phyloP scores from a whole-genome alignment of 176 grass and related monocot species.

The Oryza punctata region DNA sequence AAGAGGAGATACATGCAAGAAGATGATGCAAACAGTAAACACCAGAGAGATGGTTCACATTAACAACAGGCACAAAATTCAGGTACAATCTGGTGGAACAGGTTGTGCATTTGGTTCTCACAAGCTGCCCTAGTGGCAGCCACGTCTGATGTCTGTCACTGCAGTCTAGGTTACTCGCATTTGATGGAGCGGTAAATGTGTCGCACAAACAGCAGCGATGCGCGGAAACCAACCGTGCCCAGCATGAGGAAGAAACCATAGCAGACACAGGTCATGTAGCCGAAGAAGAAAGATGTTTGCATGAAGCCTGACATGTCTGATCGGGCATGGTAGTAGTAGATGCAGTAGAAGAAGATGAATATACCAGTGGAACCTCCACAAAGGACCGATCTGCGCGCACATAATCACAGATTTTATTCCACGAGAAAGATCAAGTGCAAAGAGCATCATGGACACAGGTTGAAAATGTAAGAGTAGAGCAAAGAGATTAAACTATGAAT shows the following conservation, averaged over 20 bases:
- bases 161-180: conserved; percentile 59
- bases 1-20: conserved; percentile 21
- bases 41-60: background rate
- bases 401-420: background rate
- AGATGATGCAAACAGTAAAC: background rate
- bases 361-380: conserved; percentile 91
- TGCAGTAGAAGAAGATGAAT: conserved; percentile 93
- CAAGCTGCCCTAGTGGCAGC: background rate
- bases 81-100: background rate
- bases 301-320: conserved; percentile 99
- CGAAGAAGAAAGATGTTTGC: conserved; percentile 98
- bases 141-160: background rate
- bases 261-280: conserved; percentile 98
- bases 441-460: too few species aligned
- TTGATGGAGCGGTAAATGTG: conserved; percentile 95
- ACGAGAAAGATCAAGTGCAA: background rate
- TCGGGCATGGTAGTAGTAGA: conserved; percentile 91
- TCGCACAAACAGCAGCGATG: conserved; percentile 76
- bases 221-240: conserved; percentile 82
- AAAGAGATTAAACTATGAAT: background rate
- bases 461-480: background rate
- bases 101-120: background rate
- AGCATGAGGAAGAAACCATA: conserved; percentile 97
- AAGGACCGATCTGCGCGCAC: conserved; percentile 67
- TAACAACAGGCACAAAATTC: conserved; percentile 22